These are phyloP conservation scores for Penicillium paneum DNA, from an alignment of 2,329 filamentous ascomycete species.

Conservation along the genomic window DNA sequence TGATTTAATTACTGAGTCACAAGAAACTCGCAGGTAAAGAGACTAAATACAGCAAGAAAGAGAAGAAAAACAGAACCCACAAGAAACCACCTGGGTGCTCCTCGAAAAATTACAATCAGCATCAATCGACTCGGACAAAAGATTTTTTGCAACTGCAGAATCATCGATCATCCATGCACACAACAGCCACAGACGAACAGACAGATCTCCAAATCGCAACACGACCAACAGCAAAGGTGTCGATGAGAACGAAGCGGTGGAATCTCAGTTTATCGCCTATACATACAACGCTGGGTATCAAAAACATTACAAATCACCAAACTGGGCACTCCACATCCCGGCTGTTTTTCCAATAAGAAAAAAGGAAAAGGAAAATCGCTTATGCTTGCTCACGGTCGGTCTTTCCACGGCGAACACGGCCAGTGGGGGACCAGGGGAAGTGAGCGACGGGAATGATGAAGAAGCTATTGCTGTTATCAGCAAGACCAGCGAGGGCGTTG, in stretches of 20 bases:
- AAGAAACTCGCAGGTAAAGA: constrained; percentile 10
- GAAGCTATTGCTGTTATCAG: constrained; percentile 71
- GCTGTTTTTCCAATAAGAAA: background rate
- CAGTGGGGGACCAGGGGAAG: constrained; percentile 90
- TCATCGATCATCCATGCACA: background rate
- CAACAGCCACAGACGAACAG: background rate
- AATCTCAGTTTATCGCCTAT: constrained; percentile 1
- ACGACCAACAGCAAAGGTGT: constrained; percentile 5
- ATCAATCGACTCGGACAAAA: background rate
- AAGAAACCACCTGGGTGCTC: background rate
- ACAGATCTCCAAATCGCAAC: background rate
- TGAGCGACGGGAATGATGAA: constrained; percentile 89
- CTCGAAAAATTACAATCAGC: constrained; percentile 3
- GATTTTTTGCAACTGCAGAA: constrained; percentile 1
- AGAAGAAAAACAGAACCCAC: constrained; percentile 4
- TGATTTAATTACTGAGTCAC: constrained; percentile 12
- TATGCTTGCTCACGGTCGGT: constrained; percentile 45
- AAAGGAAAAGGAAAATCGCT: constrained; percentile 3
- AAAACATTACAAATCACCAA: constrained; percentile 27
- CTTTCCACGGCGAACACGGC: constrained; percentile 58
- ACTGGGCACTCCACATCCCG: background rate
- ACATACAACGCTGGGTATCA: constrained; percentile 35
- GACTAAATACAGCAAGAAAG: constrained; percentile 17
- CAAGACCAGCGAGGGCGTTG: constrained; percentile 77
- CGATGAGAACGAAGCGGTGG: background rate